These are phyloP conservation scores for Capronia coronata DNA, from an alignment of 2,329 filamentous ascomycete genomes.

Conservation along the genomic window DNA sequence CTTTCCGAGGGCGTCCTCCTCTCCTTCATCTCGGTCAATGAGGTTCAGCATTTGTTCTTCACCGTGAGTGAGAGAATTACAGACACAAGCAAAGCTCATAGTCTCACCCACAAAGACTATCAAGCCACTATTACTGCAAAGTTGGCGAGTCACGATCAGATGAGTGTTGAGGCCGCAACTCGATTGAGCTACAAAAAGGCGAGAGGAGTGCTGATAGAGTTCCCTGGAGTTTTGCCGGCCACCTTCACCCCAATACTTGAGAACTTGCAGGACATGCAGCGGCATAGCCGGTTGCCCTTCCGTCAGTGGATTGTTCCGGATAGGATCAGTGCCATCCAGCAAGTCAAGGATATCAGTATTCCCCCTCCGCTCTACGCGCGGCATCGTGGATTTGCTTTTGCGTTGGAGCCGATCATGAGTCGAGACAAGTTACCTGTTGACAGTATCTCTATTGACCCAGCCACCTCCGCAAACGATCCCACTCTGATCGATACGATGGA, in stretches of 20 bases:
- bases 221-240: constrained; percentile 12
- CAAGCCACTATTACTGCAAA: constrained; percentile 10
- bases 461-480: neutral
- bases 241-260: constrained; percentile 14
- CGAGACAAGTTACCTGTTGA: constrained; percentile 6
- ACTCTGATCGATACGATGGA: constrained; percentile 14
- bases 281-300: constrained; percentile 30
- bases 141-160: constrained; percentile 5
- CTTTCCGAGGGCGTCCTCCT: constrained; percentile 11
- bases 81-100: constrained; percentile 4
- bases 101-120: constrained; percentile 5
- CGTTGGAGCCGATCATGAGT: constrained; percentile 34
- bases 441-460: constrained; percentile 1
- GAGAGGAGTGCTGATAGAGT: constrained; percentile 10
- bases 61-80: constrained; percentile 6
- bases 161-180: constrained; percentile 2
- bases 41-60: constrained; percentile 9
- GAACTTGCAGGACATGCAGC: constrained; percentile 14
- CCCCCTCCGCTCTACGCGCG: constrained; percentile 49
- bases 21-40: constrained; percentile 9
- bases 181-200: constrained; percentile 1
- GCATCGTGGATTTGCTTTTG: constrained; percentile 43
- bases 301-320: constrained; percentile 13
- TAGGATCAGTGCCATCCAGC: neutral
- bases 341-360: constrained; percentile 30